A percentile compares a stretch with the other conserved stretches of the same genome.
phyloP scores from a whole-genome alignment of 2,329 filamentous ascomycete genomes.

The Pseudocercospora ulei region DNA sequence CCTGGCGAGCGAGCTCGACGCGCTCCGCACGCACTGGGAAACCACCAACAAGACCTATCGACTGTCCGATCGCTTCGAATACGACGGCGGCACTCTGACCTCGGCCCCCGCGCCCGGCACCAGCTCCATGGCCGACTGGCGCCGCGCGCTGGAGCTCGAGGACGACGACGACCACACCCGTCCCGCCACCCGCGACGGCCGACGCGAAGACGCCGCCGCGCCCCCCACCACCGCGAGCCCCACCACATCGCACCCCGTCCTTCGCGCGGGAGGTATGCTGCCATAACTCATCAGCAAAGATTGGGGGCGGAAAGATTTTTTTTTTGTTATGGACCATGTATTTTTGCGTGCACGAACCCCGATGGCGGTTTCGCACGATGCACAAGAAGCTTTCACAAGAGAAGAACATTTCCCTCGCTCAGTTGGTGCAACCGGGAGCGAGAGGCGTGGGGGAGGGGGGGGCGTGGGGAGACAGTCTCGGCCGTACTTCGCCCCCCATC shows the following conservation, averaged over 20 bases:
- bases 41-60: slow-evolving; percentile 92
- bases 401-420: too few relatives aligned
- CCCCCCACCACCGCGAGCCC: slow-evolving; percentile 2
- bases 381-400: too few relatives aligned
- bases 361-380: too few relatives aligned
- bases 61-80: slow-evolving; percentile 82
- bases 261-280: background rate
- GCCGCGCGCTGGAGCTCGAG: slow-evolving; percentile 58
- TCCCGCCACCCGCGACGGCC: slow-evolving; percentile 15
- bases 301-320: background rate
- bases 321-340: too few relatives aligned
- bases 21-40: slow-evolving; percentile 85
- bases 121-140: slow-evolving; percentile 70
- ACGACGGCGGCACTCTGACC: slow-evolving; percentile 35
- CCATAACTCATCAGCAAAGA: background rate
- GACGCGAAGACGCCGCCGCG: too few relatives aligned
- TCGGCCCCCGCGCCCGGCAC: slow-evolving; percentile 42
- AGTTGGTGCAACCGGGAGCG: too few relatives aligned
- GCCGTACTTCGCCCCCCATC: too few relatives aligned
- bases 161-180: slow-evolving; percentile 27
- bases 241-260: too few relatives aligned
- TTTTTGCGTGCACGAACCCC: too few relatives aligned
- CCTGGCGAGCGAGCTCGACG: slow-evolving; percentile 83
- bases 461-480: too few relatives aligned
- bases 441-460: too few relatives aligned